Evolutionary conservation across 768 basidiomycete genomes (phyloP).

Genomic region (Stropharia rugosoannulata): DNA sequence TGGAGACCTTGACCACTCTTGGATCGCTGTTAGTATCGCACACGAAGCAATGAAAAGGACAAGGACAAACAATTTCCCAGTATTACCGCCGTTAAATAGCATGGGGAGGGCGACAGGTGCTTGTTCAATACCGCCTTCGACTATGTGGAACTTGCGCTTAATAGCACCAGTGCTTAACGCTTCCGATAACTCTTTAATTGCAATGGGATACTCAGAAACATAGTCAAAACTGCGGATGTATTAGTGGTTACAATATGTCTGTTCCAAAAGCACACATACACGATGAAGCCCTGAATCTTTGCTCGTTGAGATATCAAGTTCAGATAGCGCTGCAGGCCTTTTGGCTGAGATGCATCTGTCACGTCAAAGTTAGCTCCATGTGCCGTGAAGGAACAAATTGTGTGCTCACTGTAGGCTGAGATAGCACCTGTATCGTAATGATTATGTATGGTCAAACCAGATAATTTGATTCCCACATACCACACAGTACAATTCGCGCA

Average conservation of each 20-base stretch:
- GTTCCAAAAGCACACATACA: conserved; percentile 40
- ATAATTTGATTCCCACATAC: conserved; percentile 36
- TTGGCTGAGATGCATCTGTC: conserved; percentile 56
- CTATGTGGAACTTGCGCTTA: conserved; percentile 77
- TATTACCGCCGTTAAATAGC: conserved; percentile 76
- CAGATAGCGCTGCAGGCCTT: conserved; percentile 65
- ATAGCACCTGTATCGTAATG: conserved; percentile 61
- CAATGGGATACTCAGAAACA: conserved; percentile 53
- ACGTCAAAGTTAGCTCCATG: neutral
- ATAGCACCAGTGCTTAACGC: conserved; percentile 69
- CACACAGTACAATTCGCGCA: conserved; percentile 81
- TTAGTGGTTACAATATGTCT: neutral
- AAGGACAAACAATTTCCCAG: conserved; percentile 64
- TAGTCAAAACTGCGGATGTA: conserved; percentile 69
- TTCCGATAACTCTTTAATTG: conserved; percentile 52
- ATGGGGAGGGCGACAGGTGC: conserved; percentile 69
- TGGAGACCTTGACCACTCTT: conserved; percentile 60
- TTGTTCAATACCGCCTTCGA: conserved; percentile 69
- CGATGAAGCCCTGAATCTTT: conserved; percentile 81
- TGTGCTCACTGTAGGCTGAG: conserved; percentile 70
- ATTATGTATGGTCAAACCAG: neutral
- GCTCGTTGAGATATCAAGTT: conserved; percentile 77
- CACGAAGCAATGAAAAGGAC: neutral
- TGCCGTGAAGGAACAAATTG: neutral
- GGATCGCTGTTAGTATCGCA: conserved; percentile 4